A percentile compares a stretch with the other conserved stretches of the same genome.
Evolutionary conservation across 148 eudicot species (phyloP).

Genomic region (Gaultheria prostrata): DNA sequence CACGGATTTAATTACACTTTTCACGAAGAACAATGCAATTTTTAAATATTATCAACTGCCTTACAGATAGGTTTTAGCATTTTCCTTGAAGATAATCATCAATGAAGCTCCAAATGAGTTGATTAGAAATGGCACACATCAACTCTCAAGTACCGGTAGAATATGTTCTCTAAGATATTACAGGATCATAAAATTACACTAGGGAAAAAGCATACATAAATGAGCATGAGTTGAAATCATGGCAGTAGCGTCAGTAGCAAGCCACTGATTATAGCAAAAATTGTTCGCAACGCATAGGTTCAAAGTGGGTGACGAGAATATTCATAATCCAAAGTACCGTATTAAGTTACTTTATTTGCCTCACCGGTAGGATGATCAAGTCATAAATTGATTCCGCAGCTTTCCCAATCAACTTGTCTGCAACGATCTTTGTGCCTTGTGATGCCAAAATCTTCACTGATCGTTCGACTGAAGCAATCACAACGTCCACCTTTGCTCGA

Average conservation of each 20-base stretch:
- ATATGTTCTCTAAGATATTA: background rate
- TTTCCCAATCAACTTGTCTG: constrained; percentile 55
- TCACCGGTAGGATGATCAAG: constrained; percentile 86
- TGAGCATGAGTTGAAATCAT: background rate
- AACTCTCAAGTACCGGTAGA: background rate
- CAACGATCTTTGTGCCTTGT: constrained; percentile 67
- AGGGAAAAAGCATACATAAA: background rate
- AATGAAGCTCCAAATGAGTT: constrained; percentile 1
- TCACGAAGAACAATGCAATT: background rate
- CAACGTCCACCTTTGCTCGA: constrained; percentile 73
- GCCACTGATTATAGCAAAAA: background rate
- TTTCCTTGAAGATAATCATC: background rate
- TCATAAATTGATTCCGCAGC: constrained; percentile 68
- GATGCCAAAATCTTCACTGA: constrained; percentile 58
- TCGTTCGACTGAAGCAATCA: constrained; percentile 78
- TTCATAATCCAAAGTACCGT: background rate
- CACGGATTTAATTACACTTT: background rate
- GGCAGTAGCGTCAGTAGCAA: background rate
- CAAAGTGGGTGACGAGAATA: background rate
- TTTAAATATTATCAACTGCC: background rate
- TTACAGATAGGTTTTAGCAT: background rate
- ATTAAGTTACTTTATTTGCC: constrained; percentile 14
- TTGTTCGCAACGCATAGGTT: background rate
- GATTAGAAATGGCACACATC: background rate
- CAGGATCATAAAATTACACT: background rate